Conservation (phyloP, 73 alveolate genomes). For the Paramecium biaurelia region DNA sequence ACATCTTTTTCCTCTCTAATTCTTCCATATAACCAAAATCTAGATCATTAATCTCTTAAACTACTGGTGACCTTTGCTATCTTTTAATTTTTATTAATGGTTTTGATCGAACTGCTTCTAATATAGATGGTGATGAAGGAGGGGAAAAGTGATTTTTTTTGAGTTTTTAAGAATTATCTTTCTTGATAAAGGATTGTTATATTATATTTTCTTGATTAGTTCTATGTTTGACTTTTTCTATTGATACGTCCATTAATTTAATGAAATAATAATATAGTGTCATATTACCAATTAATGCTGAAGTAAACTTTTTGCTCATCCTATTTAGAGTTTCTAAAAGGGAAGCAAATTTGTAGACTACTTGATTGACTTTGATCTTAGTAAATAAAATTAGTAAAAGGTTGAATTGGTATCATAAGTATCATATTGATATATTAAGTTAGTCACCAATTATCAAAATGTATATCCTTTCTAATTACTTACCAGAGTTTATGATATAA, state of each 20-base stretch:
- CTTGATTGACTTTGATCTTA: conserved; percentile 45
- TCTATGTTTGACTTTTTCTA: neutral
- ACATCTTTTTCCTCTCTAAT: conserved; percentile 20
- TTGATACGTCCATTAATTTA: neutral
- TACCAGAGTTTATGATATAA: neutral
- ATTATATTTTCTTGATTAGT: neutral
- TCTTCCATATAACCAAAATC: conserved; percentile 56
- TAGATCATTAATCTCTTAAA: neutral
- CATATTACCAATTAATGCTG: conserved; percentile 30
- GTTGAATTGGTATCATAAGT: conserved; percentile 28
- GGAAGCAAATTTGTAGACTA: conserved; percentile 41
- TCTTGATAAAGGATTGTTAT: neutral
- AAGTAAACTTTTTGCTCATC: neutral
- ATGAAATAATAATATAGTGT: conserved; percentile 36
- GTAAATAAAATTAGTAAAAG: neutral
- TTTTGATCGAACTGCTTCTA: neutral
- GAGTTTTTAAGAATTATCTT: neutral
- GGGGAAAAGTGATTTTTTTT: neutral
- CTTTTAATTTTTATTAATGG: neutral
- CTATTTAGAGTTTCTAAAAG: neutral
- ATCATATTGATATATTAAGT: neutral
- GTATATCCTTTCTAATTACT: neutral
- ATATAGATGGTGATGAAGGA: neutral
- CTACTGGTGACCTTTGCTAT: neutral
- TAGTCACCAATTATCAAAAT: conserved; percentile 5